phyloP scores from a whole-genome alignment of 768 basidiomycete species.

The Mycena sanguinolenta region DNA sequence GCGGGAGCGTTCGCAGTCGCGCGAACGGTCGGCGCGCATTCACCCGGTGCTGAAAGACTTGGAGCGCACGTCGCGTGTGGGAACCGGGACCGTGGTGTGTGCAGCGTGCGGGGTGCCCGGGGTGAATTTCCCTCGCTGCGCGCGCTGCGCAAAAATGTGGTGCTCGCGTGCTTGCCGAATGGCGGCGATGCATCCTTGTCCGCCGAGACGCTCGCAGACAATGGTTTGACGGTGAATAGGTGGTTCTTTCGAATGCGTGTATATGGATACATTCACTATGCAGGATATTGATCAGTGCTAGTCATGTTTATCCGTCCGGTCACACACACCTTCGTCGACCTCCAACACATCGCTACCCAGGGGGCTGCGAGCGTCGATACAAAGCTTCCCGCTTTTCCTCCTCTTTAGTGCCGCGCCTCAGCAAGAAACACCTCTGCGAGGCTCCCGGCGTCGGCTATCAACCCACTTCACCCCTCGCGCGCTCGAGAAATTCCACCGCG shows the following conservation, averaged over 20 bases:
- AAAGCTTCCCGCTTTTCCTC: conserved; percentile 62
- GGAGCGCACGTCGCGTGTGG: conserved; percentile 30
- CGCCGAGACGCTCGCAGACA: conserved; percentile 15
- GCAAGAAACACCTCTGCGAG: conserved; percentile 52
- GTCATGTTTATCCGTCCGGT: background rate
- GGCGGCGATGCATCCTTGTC: conserved; percentile 22
- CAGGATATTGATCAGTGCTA: background rate
- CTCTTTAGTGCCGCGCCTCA: conserved; percentile 67
- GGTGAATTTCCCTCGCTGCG: conserved; percentile 34
- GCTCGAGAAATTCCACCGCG: conserved; percentile 60
- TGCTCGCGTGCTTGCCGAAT: conserved; percentile 33
- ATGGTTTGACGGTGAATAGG: background rate
- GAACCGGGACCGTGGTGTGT: conserved; percentile 30
- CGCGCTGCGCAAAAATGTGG: conserved; percentile 28
- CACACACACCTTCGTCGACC: conserved; percentile 35
- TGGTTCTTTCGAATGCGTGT: background rate
- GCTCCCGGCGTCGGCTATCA: conserved; percentile 35
- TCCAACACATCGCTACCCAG: conserved; percentile 57
- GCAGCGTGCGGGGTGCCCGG: conserved; percentile 26
- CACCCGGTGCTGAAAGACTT: conserved; percentile 25
- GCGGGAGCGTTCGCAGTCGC: background rate
- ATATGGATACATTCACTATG: conserved; percentile 7
- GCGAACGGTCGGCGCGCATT: conserved; percentile 14
- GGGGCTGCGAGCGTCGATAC: conserved; percentile 65
- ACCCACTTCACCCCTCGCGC: conserved; percentile 40